Evolutionary conservation across 768 basidiomycete genomes (phyloP), one percentile per base, ranked within the genome.

Genomic region (Tricholoma sp.): DNA sequence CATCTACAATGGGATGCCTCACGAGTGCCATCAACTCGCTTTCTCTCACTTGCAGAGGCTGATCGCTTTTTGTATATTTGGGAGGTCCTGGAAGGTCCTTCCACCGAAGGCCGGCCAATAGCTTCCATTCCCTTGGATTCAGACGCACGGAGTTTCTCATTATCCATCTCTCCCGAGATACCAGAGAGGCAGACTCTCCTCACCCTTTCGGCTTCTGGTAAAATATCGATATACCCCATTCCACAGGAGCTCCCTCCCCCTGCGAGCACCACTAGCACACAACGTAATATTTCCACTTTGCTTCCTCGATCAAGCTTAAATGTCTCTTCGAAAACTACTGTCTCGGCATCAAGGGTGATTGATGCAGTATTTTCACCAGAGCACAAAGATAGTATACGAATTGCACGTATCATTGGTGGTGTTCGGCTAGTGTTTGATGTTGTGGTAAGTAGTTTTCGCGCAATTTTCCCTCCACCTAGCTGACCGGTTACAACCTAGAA

Each of bases 51-150:
- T 49, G 86, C 86, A 11, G 81, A 86, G 64, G 74, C 71, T 6
- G 87, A 89, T 66, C 80, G 85, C 27, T 79, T 83, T 57, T 67
- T 85, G 7, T 82, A 83, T 56, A 68, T 86, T 16, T 89, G 87
- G 86, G 76, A 81, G 57, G 66, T 81, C 19, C 75, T 79, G 35
- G 68, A 75, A 39, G 68, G 68, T 3, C 64, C 74, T 9, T 69
- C 72, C 14, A 62, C 66, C 12, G 76, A 80, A 62, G 82, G 84
- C 31, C 81, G 74, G 61, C 73, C 84, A n/a, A 65, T 79, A 18
- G 85, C 85, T 14, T 82, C 82, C 4, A 76, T 84, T 4, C 79
- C 85, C 12, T 72, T 88, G 14, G 87, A 89, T 66, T 82, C 85
- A 2, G 82, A 83, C 57, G 82, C 81, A n/a, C 76, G 80, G 19